These are phyloP conservation scores for Populus hybrid DNA, from an alignment of 441 rosid genomes.

Conservation along the genomic window DNA sequence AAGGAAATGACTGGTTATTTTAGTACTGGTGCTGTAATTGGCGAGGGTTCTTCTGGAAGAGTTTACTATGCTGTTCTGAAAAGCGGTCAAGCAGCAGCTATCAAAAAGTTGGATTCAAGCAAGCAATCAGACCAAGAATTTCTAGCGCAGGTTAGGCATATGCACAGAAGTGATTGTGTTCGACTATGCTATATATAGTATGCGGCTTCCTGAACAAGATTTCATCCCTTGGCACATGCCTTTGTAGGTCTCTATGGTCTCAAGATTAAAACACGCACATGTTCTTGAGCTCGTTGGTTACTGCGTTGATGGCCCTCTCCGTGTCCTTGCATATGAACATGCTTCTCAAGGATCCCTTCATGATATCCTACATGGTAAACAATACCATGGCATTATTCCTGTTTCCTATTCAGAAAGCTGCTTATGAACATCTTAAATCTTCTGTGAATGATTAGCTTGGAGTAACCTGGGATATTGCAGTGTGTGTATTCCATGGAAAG, in stretches of 20 bases:
- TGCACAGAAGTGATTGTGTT: not conserved
- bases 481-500: not conserved
- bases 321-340: constrained; percentile 82
- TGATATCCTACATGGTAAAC: constrained; percentile 84
- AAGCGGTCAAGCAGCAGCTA: constrained; percentile 63
- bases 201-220: not conserved
- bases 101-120: constrained; percentile 80
- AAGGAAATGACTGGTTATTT: constrained; percentile 74
- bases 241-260: constrained; percentile 70
- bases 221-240: not conserved
- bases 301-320: constrained; percentile 74
- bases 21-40: constrained; percentile 74
- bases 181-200: not conserved
- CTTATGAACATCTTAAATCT: not conserved
- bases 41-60: constrained; percentile 97
- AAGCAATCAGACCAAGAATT: constrained; percentile 71
- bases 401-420: not conserved
- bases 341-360: constrained; percentile 97
- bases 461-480: not conserved
- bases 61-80: constrained; percentile 71
- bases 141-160: constrained; percentile 20
- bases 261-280: constrained; percentile 80
- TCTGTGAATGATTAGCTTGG: not conserved
- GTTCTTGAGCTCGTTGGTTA: constrained; percentile 84
- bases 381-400: not conserved